Evolutionary conservation across 2,329 filamentous ascomycete genomes (phyloP).

Genomic region (Exophiala calicioides): DNA sequence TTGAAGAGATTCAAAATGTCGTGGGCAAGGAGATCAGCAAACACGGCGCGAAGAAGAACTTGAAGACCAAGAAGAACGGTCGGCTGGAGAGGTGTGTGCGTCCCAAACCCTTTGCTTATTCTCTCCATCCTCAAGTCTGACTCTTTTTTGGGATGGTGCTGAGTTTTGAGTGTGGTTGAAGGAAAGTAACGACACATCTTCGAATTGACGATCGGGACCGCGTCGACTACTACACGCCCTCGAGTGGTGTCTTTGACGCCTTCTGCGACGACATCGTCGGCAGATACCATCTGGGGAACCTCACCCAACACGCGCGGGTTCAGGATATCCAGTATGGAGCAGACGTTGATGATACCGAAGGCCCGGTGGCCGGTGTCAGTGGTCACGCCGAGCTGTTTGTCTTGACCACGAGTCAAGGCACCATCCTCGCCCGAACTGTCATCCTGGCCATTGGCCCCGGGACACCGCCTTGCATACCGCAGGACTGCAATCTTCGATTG

Average conservation of each 20-base stretch:
- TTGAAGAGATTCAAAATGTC: constrained; percentile 70
- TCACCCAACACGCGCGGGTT: constrained; percentile 63
- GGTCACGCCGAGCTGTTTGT: constrained; percentile 63
- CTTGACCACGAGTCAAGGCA: constrained; percentile 55
- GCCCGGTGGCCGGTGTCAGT: constrained; percentile 46
- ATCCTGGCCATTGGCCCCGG: constrained; percentile 72
- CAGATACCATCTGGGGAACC: constrained; percentile 58
- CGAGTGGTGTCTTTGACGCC: constrained; percentile 61
- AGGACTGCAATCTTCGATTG: constrained; percentile 14
- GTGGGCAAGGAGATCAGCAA: constrained; percentile 81
- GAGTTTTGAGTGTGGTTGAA: constrained; percentile 42
- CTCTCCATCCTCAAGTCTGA: no score
- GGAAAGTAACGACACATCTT: constrained; percentile 39
- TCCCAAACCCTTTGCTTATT: background rate
- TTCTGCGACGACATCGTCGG: constrained; percentile 61
- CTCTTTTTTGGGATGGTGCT: background rate
- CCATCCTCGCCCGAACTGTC: constrained; percentile 60
- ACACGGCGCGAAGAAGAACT: constrained; percentile 47
- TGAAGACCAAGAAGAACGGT: background rate
- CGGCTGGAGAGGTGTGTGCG: background rate
- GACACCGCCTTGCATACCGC: constrained; percentile 43
- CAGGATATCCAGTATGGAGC: constrained; percentile 62
- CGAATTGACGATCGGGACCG: constrained; percentile 67
- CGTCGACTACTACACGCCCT: constrained; percentile 70
- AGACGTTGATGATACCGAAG: no score